Evolutionary conservation across 306 rosid species (phyloP).

Genomic region (Corylus avellana): DNA sequence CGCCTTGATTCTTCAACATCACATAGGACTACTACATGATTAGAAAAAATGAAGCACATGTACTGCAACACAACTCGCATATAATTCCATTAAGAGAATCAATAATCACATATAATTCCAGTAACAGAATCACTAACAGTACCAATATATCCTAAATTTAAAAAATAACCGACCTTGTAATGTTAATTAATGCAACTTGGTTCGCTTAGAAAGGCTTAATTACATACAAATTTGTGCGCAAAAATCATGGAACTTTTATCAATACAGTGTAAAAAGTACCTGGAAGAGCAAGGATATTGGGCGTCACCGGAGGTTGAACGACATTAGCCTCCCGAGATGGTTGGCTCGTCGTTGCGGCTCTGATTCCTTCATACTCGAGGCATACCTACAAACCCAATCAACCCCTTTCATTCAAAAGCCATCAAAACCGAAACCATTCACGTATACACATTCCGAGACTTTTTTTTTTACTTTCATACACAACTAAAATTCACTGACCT

Average conservation of each 20-base stretch:
- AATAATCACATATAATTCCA: background rate
- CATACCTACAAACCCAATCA: constrained; percentile 42
- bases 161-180: background rate
- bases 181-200: no score
- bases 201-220: no score
- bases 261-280: constrained; percentile 41
- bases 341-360: constrained; percentile 36
- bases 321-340: constrained; percentile 46
- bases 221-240: no score
- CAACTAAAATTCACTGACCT: constrained; percentile 56
- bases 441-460: background rate
- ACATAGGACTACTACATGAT: background rate
- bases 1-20: background rate
- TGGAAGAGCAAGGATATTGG: constrained; percentile 73
- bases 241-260: background rate
- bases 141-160: background rate
- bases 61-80: background rate
- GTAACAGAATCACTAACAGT: no score
- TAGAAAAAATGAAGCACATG: background rate
- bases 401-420: constrained; percentile 16
- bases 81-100: background rate
- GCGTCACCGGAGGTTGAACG: constrained; percentile 50
- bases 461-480: background rate
- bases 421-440: background rate
- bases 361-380: constrained; percentile 72